phyloP scores from a whole-genome alignment of 1,284 basidiomycete genomes.

The Vanrija sp. region DNA sequence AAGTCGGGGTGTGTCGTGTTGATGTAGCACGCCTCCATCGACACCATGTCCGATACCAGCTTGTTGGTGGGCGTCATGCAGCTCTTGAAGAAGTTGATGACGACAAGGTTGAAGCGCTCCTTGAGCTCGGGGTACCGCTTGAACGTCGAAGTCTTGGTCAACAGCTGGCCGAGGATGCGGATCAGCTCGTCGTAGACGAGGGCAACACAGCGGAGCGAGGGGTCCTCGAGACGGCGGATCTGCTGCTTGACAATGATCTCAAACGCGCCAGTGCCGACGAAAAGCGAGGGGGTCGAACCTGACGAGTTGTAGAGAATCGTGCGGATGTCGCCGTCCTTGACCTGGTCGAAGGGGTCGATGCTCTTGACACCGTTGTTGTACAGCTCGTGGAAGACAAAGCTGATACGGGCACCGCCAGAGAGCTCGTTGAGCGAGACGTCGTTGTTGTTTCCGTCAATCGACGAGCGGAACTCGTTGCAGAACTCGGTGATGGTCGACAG shows the following conservation, averaged over 20 bases:
- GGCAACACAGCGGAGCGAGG: conserved; percentile 85
- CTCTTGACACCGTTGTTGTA: conserved; percentile 94
- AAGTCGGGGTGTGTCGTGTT: conserved; percentile 99
- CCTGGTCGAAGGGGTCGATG: conserved; percentile 97
- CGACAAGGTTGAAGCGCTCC: conserved; percentile 89
- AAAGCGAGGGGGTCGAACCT: conserved; percentile 91
- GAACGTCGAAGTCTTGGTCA: conserved; percentile 87
- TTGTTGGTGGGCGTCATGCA: conserved; percentile 92
- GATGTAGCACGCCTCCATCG: conserved; percentile 95
- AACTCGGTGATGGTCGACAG: conserved; percentile 97
- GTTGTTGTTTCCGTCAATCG: conserved; percentile 95
- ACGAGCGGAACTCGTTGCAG: conserved; percentile 89
- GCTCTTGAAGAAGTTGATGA: conserved; percentile 93
- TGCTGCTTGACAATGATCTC: conserved; percentile 99
- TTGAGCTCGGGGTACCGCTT: conserved; percentile 89
- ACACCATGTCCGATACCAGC: conserved; percentile 85
- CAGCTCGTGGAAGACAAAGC: conserved; percentile 96
- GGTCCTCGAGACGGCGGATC: conserved; percentile 93
- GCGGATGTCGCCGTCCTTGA: conserved; percentile 96
- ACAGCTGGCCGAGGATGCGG: conserved; percentile 84
- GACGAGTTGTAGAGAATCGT: conserved; percentile 96
- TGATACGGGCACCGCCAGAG: conserved; percentile 94
- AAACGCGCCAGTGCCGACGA: conserved; percentile 93
- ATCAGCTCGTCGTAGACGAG: conserved; percentile 96
- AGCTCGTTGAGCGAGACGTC: conserved; percentile 92